A percentile compares a stretch with the other conserved stretches of the same genome.
Conservation (phyloP, 768 basidiomycete genomes). For the Rossbeevera mucosa region DNA sequence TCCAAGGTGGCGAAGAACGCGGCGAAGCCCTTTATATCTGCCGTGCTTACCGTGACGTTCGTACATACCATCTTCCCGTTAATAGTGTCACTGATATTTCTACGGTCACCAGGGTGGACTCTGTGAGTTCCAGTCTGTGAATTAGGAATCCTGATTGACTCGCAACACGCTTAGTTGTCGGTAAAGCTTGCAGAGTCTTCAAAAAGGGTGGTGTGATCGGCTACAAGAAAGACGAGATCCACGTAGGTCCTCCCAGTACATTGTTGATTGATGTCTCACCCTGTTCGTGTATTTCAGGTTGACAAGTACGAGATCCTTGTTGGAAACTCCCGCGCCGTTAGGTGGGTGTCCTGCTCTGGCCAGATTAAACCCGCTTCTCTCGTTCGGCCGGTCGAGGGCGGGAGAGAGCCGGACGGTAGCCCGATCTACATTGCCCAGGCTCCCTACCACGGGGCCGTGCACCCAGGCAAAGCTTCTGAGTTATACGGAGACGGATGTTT, state of each 20-base stretch:
- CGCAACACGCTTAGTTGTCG: slow-evolving; percentile 44
- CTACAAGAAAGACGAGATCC: slow-evolving; percentile 52
- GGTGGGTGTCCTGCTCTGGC: slow-evolving; percentile 53
- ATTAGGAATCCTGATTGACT: background rate
- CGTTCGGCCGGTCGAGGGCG: slow-evolving; percentile 60
- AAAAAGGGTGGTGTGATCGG: slow-evolving; percentile 63
- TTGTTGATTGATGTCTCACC: background rate
- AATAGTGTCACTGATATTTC: slow-evolving; percentile 1
- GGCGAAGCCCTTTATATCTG: slow-evolving; percentile 52
- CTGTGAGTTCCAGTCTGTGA: slow-evolving; percentile 34
- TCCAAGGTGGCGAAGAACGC: slow-evolving; percentile 53
- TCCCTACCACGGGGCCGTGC: slow-evolving; percentile 43
- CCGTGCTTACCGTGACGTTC: slow-evolving; percentile 55
- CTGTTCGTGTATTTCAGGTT: slow-evolving; percentile 36
- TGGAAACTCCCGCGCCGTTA: slow-evolving; percentile 51
- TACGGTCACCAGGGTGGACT: slow-evolving; percentile 43
- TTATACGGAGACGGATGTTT: slow-evolving; percentile 50
- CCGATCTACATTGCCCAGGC: slow-evolving; percentile 60
- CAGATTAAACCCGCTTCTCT: slow-evolving; percentile 41
- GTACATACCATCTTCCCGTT: slow-evolving; percentile 9
- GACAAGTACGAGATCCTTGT: slow-evolving; percentile 67
- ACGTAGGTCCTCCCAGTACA: slow-evolving; percentile 37
- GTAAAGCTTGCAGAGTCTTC: slow-evolving; percentile 57
- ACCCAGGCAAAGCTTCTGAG: slow-evolving; percentile 63
- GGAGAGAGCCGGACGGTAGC: slow-evolving; percentile 57